These are phyloP conservation scores for Podila epigama DNA, from an alignment of 192 early-diverging fungal genomes.

Conservation along the genomic window DNA sequence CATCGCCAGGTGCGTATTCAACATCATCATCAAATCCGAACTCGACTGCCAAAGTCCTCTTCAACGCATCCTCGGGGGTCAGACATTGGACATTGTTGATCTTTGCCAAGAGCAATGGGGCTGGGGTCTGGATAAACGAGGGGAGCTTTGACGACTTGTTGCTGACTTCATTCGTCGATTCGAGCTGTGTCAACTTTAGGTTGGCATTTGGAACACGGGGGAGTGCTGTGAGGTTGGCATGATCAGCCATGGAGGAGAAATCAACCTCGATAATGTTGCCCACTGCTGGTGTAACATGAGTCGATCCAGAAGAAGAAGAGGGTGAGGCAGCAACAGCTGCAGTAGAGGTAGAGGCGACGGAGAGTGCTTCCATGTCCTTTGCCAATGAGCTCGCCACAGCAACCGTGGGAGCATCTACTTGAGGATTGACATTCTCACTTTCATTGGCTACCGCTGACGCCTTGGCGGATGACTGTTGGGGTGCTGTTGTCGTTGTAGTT, in stretches of 20 bases:
- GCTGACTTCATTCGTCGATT: background rate
- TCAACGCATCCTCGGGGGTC: constrained; percentile 70
- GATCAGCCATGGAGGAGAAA: constrained; percentile 53
- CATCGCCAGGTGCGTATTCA: constrained; percentile 76
- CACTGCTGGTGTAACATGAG: background rate
- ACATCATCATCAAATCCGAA: constrained; percentile 59
- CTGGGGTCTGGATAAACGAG: constrained; percentile 56
- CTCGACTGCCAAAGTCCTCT: constrained; percentile 73
- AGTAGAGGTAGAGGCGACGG: constrained; percentile 8
- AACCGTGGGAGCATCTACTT: no score
- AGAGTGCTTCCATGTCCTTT: constrained; percentile 6
- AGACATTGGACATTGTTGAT: constrained; percentile 65
- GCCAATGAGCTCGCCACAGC: constrained; percentile 12
- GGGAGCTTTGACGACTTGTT: constrained; percentile 19
- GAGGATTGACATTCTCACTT: background rate
- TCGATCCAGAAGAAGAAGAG: no score
- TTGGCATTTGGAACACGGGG: constrained; percentile 59
- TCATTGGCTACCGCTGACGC: background rate
- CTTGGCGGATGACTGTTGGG: background rate
- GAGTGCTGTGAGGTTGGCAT: constrained; percentile 62
- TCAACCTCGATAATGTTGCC: constrained; percentile 53
- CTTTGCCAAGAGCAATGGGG: constrained; percentile 57
- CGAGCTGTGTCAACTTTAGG: constrained; percentile 49
- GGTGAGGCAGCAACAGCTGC: no score
- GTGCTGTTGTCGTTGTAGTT: no score